phyloP scores from a whole-genome alignment of 2,329 filamentous ascomycete species.

The Fusarium veterinarium region DNA sequence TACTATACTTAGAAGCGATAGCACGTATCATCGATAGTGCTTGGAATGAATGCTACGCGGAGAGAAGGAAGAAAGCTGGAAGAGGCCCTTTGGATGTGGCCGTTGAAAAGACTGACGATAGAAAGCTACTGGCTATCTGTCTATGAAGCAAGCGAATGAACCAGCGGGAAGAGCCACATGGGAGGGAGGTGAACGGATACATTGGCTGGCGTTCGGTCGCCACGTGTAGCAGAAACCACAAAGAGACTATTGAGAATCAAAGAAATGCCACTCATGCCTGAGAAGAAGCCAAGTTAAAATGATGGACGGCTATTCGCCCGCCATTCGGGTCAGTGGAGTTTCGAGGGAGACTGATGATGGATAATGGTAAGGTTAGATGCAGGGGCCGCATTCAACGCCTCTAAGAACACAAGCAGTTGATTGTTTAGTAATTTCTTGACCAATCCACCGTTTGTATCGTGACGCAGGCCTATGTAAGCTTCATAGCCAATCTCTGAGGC shows the following conservation, averaged over 20 bases:
- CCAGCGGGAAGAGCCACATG: slow-evolving; percentile 35
- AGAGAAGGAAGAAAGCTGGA: slow-evolving; percentile 24
- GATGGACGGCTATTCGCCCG: background rate
- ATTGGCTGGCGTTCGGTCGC: slow-evolving; percentile 41
- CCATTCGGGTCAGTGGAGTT: background rate
- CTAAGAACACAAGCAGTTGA: background rate
- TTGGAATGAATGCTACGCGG: slow-evolving; percentile 24
- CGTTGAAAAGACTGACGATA: slow-evolving; percentile 24
- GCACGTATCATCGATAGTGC: slow-evolving; percentile 21
- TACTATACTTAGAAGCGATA: slow-evolving; percentile 43
- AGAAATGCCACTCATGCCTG: slow-evolving; percentile 40
- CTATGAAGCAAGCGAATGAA: slow-evolving; percentile 38
- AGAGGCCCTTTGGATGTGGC: slow-evolving; percentile 32
- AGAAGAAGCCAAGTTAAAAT: background rate
- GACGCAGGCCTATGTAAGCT: background rate
- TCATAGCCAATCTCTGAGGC: slow-evolving; percentile 1
- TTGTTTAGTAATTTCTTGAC: background rate
- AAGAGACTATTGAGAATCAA: slow-evolving; percentile 46
- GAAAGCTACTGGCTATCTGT: slow-evolving; percentile 12
- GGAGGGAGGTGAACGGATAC: slow-evolving; percentile 36
- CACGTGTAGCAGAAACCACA: slow-evolving; percentile 45
- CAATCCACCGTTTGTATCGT: background rate
- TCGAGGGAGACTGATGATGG: slow-evolving; percentile 2
- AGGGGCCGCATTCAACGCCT: background rate
- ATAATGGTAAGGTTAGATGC: background rate